Base-by-base conservation (phyloP, 1,139 yeast genomes). In the Geotrichum aggregatum region DNA sequence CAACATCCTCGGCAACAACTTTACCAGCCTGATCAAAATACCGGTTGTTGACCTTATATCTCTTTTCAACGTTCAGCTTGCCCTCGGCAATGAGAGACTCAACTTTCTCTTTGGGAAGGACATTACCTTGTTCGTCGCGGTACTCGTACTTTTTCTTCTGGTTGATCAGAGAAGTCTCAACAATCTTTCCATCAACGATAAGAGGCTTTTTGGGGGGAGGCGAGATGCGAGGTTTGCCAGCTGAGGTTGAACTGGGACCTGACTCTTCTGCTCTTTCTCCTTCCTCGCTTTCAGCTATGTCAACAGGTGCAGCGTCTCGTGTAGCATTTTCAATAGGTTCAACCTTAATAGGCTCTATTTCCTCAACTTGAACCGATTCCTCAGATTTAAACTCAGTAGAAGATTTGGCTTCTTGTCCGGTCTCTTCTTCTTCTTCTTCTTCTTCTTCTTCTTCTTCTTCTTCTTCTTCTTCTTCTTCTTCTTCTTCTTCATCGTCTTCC, bases 51-150 rank as follows among this genome's bases (percentile, higher is more conserved):
- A 39, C 47, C 21, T 47, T 49, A 36, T 43, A 52, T 36, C 55
- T 48, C 24, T 59, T 59, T 44, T 58, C 59, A 31, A 60, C 54
- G 38, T 56, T 55, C 14, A 61, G 52, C 24, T 55, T 47, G 38
- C 63, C 64, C 43, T 59, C 62, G n/a, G 52, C 57, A 28, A 56
- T 57, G 33, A 64, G 52, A 41, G 54, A 44, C 45, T 61, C 61
- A 14, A 66, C 66, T 22, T 63, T 58, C 34, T 63, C 67, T 31
- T 66, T 60, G 28, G 62, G 62, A 33, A 67, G 57, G 16, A 58
- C 58, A 47, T 67, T 67, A 38, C 71, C 71, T 31, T 66, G 47
- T 33, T 59, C 62, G 52, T 67, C 71, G 14, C 67, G 64, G 59
- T 66, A 67, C 39, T 60, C 66, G 22, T 64, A 60, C 30, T 50